Base-by-base conservation (phyloP, 179 eudicot species). In the Gypsophila paniculata region DNA sequence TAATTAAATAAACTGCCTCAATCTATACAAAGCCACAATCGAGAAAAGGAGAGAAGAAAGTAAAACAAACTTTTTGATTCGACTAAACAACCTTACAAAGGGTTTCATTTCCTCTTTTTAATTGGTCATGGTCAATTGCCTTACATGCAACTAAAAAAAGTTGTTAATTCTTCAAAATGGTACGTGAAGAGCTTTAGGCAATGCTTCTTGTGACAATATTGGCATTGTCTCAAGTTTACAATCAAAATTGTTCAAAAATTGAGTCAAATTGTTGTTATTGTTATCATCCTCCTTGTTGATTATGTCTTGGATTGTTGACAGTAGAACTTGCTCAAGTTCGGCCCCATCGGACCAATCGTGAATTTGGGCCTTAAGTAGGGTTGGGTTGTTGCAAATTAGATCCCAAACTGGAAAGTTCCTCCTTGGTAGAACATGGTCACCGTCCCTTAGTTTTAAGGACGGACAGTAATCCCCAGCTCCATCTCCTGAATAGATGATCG, bases 401-500 rank as follows among this genome's bases (percentile, higher is more conserved):
- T 87, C 90, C 97, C 98, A 93, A 14, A 84, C 75, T 0, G 96
- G 97, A 64, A 83, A 93, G 59, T 86, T 69, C 75, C 86, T 93
- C 86, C 93, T 86, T 5, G 97, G 98, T 90, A 93, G 85, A 75
- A 87, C 76, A 68, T 77, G 61, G 77, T 92, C 94, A 5, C 77
- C 77, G 34, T 80, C 85, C 53, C 80, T 76, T 17, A 92, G 87
- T 80, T 76, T 88, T 69, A 88, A 80, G 18, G 82, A 80, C 0
- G 98, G 96, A 78, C 98, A 92, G 46, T 87, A 92, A 63, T 92
- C 98, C 2, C 98, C 98, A 1, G 6, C 51, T 34, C 98, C 98
- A 71, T 92, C 96, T 10, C 96, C 96, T 13, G 88, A 73, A 70
- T 90, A 90, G 46, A 91, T 84, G 39, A 89, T 71, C 63, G 64